These are phyloP conservation scores for Aspergillus bridgeri DNA, from an alignment of 495 filamentous ascomycete species.

Conservation along the genomic window DNA sequence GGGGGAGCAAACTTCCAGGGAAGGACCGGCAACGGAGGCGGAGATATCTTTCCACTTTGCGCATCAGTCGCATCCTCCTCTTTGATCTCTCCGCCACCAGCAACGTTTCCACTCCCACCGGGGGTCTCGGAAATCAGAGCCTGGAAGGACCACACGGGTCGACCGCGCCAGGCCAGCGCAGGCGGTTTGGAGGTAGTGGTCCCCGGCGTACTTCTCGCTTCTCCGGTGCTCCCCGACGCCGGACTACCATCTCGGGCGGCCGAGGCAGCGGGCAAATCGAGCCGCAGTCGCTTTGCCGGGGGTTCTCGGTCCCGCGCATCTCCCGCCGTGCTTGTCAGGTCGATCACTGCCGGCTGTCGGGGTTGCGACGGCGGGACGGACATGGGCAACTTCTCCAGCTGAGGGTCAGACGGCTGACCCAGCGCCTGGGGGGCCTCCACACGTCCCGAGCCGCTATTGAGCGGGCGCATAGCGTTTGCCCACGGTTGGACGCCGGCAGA, in stretches of 20 bases:
- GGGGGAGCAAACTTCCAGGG: conserved; percentile 31
- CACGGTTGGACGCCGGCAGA: conserved; percentile 45
- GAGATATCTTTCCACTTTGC: conserved; percentile 28
- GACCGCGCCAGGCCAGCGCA: conserved; percentile 37
- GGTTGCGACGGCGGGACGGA: conserved; percentile 22
- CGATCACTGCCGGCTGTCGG: conserved; percentile 37
- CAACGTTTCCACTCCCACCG: not conserved
- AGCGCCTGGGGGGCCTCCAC: conserved; percentile 27
- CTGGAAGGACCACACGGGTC: conserved; percentile 47
- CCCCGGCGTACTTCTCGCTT: conserved; percentile 31
- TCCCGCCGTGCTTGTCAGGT: conserved; percentile 33
- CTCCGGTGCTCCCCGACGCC: conserved; percentile 23
- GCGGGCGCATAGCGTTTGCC: conserved; percentile 37
- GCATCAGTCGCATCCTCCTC: conserved; percentile 26
- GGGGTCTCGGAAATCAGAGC: conserved; percentile 39
- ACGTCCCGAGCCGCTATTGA: conserved; percentile 37
- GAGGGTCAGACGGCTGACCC: conserved; percentile 24
- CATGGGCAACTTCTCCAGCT: conserved; percentile 26
- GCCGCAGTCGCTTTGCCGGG: conserved; percentile 36
- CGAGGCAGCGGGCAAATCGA: conserved; percentile 31
- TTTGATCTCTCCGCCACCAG: conserved; percentile 19
- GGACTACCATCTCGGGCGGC: conserved; percentile 22
- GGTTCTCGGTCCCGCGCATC: conserved; percentile 40
- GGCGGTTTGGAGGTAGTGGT: conserved; percentile 26
- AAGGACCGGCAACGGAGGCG: conserved; percentile 39